Percentiles rank a stretch among this genome's conserved stretches.
Evolutionary conservation across 331 rosid genomes (phyloP).

Genomic region (Acacia pycnantha): DNA sequence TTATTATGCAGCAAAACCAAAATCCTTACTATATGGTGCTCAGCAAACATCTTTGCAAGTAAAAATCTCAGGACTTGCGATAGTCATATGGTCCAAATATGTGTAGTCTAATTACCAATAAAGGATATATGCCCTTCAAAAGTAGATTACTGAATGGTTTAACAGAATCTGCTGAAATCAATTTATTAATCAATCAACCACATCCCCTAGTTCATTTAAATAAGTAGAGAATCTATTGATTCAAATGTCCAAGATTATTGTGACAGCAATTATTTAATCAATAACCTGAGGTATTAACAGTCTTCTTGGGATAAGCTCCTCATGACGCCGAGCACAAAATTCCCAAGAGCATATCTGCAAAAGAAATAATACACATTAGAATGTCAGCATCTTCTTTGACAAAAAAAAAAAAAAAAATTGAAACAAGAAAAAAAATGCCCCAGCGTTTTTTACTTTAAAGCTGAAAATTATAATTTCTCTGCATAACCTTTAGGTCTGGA

Average conservation of each 20-base stretch:
- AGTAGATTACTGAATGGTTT: background rate
- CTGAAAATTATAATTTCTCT: background rate
- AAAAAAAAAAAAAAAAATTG: background rate
- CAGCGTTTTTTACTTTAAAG: background rate
- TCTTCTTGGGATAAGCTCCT: conserved; percentile 95
- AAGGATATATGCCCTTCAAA: background rate
- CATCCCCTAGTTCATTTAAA: background rate
- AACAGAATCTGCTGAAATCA: background rate
- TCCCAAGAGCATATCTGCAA: conserved; percentile 97
- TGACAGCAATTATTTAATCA: conserved; percentile 16
- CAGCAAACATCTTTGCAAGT: conserved; percentile 8
- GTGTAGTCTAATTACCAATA: background rate
- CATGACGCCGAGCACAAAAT: conserved; percentile 97
- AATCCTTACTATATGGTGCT: background rate
- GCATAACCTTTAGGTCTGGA: conserved; percentile 79
- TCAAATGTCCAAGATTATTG: background rate
- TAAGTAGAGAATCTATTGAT: background rate
- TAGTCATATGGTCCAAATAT: background rate
- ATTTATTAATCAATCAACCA: background rate
- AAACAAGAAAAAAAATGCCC: conserved; percentile 11
- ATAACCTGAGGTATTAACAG: conserved; percentile 90
- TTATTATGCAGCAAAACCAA: conserved; percentile 12
- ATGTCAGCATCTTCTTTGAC: background rate
- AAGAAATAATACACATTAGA: conserved; percentile 22
- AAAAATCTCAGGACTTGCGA: conserved; percentile 9